Evolutionary conservation across 2,329 filamentous ascomycete genomes (phyloP), one percentile per base, ranked within the genome.

Genomic region (Talaromyces rugulosus): DNA sequence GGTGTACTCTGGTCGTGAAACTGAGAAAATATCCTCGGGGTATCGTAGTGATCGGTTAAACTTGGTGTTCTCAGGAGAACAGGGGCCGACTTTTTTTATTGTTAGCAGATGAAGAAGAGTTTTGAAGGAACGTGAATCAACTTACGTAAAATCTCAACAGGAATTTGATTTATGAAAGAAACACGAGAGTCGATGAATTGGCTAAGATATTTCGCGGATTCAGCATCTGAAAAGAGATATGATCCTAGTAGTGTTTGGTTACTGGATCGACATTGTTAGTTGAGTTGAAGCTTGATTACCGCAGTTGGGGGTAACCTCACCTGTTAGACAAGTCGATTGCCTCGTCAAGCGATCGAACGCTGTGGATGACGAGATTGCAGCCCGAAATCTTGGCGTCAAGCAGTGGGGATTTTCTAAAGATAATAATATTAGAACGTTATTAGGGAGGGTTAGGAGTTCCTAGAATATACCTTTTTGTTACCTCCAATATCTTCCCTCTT

Each of bases 121-220:
- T 2, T 40, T n/a, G 11, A 12, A n/a, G 5, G 14, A n/a, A 7
- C 8, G 14, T 16, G 7, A 4, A 40, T 40, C 5, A 3, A 72
- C 59, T 70, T 71, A 70, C 80, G 67, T 4, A 88, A 78, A 2
- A 88, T 73, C 36, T 83, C 78, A 2, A 74, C 64, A 0, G 86
- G 85, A 6, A 88, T 78, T 58, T 86, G 81, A 69, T 88, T 88
- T 60, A 85, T 74, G 68, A 82, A 83, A 0, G 82, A 81, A 0
- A 80, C 69, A 12, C 81, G 74, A 2, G 83, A 76, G 8, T 77
- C 67, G 40, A 87, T 73, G 69, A 84, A 86, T 65, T 88, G 83
- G 7, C 79, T 77, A 4, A 88, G 75, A 64, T 88, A 89, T 69
- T 88, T 88, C 16, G 80, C 83, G 2, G 81, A 74, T 1, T 75